Evolutionary conservation across 345 rosid genomes (phyloP).

Genomic region (Linum tenue): DNA sequence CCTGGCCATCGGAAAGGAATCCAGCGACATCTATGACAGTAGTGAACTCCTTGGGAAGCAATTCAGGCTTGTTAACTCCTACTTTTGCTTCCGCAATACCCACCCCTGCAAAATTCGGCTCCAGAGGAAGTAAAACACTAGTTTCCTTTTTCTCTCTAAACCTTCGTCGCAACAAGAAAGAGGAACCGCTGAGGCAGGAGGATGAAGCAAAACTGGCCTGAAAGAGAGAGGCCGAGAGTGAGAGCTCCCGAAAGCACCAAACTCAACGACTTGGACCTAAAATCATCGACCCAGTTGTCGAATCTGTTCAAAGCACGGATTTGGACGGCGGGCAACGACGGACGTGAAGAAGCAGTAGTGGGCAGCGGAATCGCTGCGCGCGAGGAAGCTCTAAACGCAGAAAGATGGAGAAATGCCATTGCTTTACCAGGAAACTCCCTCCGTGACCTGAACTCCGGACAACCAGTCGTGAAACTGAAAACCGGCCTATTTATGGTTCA

Average conservation of each 20-base stretch:
- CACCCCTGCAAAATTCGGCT: slow-evolving; percentile 26
- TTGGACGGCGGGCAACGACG: slow-evolving; percentile 15
- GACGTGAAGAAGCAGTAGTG: slow-evolving; percentile 18
- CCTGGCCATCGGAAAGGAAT: slow-evolving; percentile 94
- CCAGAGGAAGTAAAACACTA: background rate
- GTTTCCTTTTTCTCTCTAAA: background rate
- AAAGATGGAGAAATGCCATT: slow-evolving; percentile 29
- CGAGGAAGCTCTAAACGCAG: slow-evolving; percentile 9
- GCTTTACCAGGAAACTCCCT: background rate
- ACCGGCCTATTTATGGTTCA: background rate
- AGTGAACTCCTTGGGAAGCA: slow-evolving; percentile 77
- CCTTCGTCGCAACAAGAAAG: background rate
- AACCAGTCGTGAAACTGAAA: slow-evolving; percentile 8
- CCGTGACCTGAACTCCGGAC: slow-evolving; percentile 7
- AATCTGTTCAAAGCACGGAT: slow-evolving; percentile 13
- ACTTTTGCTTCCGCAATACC: slow-evolving; percentile 62
- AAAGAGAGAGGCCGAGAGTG: slow-evolving; percentile 44
- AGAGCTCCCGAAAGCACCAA: slow-evolving; percentile 59
- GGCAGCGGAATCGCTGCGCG: slow-evolving; percentile 10
- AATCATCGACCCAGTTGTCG: slow-evolving; percentile 29
- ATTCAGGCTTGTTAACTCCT: slow-evolving; percentile 88
- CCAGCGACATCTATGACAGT: slow-evolving; percentile 83
- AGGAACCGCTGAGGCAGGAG: background rate
- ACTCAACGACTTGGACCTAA: slow-evolving; percentile 47
- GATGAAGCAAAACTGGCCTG: slow-evolving; percentile 29